Percentiles rank a stretch among this genome's conserved stretches.
Evolutionary conservation across 768 basidiomycete genomes (phyloP).

Genomic region (Boletus edulis): DNA sequence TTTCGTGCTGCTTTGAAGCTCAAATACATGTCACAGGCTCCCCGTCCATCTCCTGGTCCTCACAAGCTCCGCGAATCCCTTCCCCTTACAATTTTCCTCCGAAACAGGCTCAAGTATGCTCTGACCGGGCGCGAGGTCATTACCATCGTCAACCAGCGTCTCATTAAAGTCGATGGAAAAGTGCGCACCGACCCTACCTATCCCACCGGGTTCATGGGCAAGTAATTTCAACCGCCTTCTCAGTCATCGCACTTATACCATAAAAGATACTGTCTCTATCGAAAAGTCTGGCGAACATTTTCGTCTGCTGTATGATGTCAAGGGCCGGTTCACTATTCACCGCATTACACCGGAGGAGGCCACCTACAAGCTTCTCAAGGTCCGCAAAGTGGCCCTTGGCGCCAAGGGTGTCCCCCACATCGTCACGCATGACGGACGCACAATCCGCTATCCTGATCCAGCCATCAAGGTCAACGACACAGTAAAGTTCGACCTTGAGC

Average conservation of each 20-base stretch:
- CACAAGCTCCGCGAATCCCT: conserved; percentile 99
- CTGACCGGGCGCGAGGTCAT: conserved; percentile 96
- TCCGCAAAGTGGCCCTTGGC: conserved; percentile 88
- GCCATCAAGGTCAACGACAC: conserved; percentile 95
- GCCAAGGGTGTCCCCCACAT: conserved; percentile 93
- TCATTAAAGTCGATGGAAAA: conserved; percentile 98
- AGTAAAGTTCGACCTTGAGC: conserved; percentile 94
- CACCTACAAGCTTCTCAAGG: conserved; percentile 93
- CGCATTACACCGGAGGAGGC: conserved; percentile 98
- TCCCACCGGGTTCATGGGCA: conserved; percentile 97
- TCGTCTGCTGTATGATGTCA: conserved; percentile 98
- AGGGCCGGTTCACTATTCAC: conserved; percentile 99
- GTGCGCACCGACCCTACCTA: conserved; percentile 97
- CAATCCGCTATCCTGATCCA: conserved; percentile 99
- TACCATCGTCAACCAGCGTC: conserved; percentile 90
- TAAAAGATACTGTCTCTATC: conserved; percentile 87
- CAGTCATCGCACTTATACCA: background rate
- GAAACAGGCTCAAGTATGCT: conserved; percentile 99
- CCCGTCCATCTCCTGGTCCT: conserved; percentile 96
- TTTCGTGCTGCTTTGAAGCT: conserved; percentile 1
- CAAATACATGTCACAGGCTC: conserved; percentile 56
- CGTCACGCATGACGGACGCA: conserved; percentile 98
- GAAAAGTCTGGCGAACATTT: conserved; percentile 99
- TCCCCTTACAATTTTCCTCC: conserved; percentile 95
- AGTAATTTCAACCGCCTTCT: conserved; percentile 19